phyloP scores from a whole-genome alignment of 768 basidiomycete genomes.

The Rickenella mellea region DNA sequence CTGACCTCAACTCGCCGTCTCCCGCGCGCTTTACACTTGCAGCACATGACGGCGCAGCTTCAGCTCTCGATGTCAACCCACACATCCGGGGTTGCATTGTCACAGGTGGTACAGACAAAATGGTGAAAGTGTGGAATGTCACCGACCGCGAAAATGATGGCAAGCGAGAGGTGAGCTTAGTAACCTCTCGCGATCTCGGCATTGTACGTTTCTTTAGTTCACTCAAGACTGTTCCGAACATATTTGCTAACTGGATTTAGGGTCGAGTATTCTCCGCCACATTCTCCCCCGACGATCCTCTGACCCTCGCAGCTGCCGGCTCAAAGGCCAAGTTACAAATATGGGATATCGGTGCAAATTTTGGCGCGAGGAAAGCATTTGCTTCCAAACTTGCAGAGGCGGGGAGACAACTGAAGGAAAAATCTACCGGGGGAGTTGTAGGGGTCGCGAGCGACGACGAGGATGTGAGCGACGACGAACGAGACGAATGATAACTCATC shows the following conservation, averaged over 20 bases:
- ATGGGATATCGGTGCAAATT: constrained; percentile 88
- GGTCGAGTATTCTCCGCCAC: constrained; percentile 92
- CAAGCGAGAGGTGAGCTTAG: constrained; percentile 72
- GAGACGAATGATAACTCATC: too few relatives aligned
- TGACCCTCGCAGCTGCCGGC: constrained; percentile 89
- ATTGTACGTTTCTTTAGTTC: constrained; percentile 45
- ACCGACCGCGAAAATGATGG: constrained; percentile 49
- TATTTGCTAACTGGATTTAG: constrained; percentile 26
- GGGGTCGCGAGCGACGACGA: constrained; percentile 66
- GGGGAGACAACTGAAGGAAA: constrained; percentile 57
- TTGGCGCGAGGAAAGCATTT: constrained; percentile 76
- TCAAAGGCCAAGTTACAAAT: constrained; percentile 90
- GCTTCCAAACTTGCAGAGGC: constrained; percentile 66
- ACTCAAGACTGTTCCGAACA: not conserved
- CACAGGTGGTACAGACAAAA: constrained; percentile 91
- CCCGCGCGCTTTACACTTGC: constrained; percentile 80
- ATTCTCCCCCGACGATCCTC: constrained; percentile 91
- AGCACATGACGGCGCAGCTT: constrained; percentile 87
- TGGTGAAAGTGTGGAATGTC: constrained; percentile 95
- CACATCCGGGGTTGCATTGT: constrained; percentile 84
- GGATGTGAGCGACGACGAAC: constrained; percentile 40
- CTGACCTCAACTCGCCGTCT: constrained; percentile 51
- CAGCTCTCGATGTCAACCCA: constrained; percentile 85
- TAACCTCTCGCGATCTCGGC: constrained; percentile 82
- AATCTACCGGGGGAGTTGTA: constrained; percentile 39